A percentile compares a stretch with the other conserved stretches of the same genome.
Conservation (phyloP, 1,284 basidiomycete genomes). For the Sanguinoderma infundibulare region DNA sequence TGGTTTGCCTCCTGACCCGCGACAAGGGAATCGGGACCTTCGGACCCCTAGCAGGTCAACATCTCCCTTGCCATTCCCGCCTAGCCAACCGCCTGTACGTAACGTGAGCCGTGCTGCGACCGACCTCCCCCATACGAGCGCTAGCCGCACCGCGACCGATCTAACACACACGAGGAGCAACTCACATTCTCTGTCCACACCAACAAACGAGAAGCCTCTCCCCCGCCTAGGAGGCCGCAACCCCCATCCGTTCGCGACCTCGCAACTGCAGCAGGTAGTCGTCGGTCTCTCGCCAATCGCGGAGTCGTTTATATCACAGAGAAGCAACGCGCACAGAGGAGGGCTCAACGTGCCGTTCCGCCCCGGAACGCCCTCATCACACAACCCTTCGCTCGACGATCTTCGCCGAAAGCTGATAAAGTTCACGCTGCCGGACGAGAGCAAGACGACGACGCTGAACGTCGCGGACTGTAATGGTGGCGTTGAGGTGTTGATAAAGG, state of each 20-base stretch:
- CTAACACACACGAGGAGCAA: conserved; percentile 41
- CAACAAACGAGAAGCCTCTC: conserved; percentile 39
- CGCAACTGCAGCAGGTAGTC: conserved; percentile 35
- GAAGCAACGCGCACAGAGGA: conserved; percentile 37
- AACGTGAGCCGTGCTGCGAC: conserved; percentile 33
- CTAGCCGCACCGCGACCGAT: conserved; percentile 50
- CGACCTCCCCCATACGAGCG: too few relatives aligned
- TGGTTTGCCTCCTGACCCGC: conserved; percentile 63
- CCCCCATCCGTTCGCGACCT: conserved; percentile 34
- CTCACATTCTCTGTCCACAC: conserved; percentile 42
- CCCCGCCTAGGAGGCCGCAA: conserved; percentile 38
- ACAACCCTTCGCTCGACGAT: conserved; percentile 72
- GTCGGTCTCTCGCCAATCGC: conserved; percentile 69
- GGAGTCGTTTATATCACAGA: conserved; percentile 56
- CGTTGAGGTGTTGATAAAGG: conserved; percentile 84
- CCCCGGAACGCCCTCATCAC: conserved; percentile 47
- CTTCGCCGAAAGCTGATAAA: conserved; percentile 83
- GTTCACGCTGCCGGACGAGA: conserved; percentile 83
- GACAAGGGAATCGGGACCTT: conserved; percentile 49
- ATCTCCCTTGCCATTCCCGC: conserved; percentile 58
- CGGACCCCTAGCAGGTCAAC: conserved; percentile 49
- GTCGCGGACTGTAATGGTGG: conserved; percentile 80
- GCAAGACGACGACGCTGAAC: conserved; percentile 76
- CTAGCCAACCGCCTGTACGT: conserved; percentile 38
- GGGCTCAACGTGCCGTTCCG: conserved; percentile 57